These are phyloP conservation scores for Sarocladium kiliense DNA, from an alignment of 2,329 filamentous ascomycete species.

Conservation along the genomic window DNA sequence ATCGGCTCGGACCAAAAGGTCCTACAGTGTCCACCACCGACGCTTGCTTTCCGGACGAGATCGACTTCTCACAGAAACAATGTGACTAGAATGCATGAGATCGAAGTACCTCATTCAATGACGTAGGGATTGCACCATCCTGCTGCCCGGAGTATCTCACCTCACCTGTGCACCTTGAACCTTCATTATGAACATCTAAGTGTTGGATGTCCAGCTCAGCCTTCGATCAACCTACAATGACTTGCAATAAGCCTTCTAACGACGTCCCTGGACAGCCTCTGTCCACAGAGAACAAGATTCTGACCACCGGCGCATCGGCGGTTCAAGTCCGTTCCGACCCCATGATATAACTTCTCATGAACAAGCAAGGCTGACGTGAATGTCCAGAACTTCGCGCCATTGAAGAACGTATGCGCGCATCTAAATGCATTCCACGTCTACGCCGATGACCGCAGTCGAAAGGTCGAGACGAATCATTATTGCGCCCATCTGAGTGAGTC, in stretches of 20 bases:
- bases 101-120: too few relatives aligned
- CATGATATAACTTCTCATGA: neutral
- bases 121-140: neutral
- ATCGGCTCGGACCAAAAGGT: too few relatives aligned
- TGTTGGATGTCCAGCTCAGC: neutral
- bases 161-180: neutral
- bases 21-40: too few relatives aligned
- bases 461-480: constrained; percentile 79
- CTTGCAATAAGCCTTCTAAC: neutral
- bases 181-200: neutral
- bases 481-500: constrained; percentile 63
- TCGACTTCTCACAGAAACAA: too few relatives aligned
- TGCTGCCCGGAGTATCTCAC: neutral
- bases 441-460: constrained; percentile 62
- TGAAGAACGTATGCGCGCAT: constrained; percentile 74
- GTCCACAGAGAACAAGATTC: constrained; percentile 48
- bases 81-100: too few relatives aligned
- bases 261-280: constrained; percentile 28
- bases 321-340: constrained; percentile 42
- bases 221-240: neutral
- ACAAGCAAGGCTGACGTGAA: neutral
- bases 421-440: constrained; percentile 86
- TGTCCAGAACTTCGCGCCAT: constrained; percentile 58
- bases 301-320: constrained; percentile 56
- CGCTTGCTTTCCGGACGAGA: too few relatives aligned